Evolutionary conservation across 1,284 basidiomycete species (phyloP), one percentile per base, ranked within the genome.

Genomic region (Rugosomyces carneus): DNA sequence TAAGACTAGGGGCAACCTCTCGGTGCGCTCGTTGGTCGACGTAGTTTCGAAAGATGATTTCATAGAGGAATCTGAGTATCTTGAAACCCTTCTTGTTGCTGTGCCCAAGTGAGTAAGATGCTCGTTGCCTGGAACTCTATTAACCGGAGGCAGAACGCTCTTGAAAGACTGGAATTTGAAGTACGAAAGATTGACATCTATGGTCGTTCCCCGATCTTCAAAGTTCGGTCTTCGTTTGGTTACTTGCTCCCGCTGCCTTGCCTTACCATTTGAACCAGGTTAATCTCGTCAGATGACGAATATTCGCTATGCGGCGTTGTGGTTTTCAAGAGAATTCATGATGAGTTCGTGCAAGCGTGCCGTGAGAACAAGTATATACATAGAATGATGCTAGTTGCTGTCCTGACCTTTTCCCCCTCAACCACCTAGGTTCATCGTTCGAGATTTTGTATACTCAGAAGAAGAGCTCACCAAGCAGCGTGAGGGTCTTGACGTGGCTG

Each of bases 181-280:
- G 58, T 99, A 99, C 62, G 96, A 99, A 71, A 78, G 88, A 38
- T 67, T 99, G 44, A 76, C 89, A 0, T 56, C 75, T 21, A 93
- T 98, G 89, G 87, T 99, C 1, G 96, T 99, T 0, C 96, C 96
- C n/a, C 80, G 96, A 48, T 95, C 93, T 35, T 87, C 93, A 39
- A 76, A 70, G 92, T 93, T 41, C 26, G 31, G 15, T 42, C 29
- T 53, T 47, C 47, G 40, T 42, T 49, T 47, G 3, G n/a, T 50
- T 21, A 34, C 39, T 31, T 40, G 42, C 42, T 48, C 47, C 32
- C 23, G 24, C 21, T 45, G 40, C 29, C 46, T 15, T 47, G 19
- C 34, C 27, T 40, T 20, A 32, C 34, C 50, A 11, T 39, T 10
- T 46, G 15, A 3, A 19, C 20, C 53, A 87, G 83, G 42, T 53